These are phyloP conservation scores for Terfezia boudieri DNA, from an alignment of 495 filamentous ascomycete genomes.

Conservation along the genomic window DNA sequence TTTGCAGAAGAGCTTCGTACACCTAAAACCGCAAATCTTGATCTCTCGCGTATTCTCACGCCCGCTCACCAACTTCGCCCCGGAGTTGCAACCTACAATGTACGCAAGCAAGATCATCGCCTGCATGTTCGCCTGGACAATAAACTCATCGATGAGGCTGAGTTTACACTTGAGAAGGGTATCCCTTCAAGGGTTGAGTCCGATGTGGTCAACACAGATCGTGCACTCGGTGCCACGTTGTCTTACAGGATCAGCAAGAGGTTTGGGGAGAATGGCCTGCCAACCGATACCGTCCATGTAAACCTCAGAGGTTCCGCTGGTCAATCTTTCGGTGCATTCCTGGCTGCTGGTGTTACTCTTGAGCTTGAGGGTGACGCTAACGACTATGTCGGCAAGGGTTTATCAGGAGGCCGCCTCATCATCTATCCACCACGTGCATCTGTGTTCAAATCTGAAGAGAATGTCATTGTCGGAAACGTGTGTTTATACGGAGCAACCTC, in stretches of 20 bases:
- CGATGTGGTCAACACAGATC: constrained; percentile 96
- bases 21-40: constrained; percentile 79
- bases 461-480: constrained; percentile 87
- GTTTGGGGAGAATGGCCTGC: constrained; percentile 76
- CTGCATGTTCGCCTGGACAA: constrained; percentile 92
- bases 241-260: constrained; percentile 92
- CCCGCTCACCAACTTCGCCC: constrained; percentile 91
- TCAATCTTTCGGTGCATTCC: constrained; percentile 91
- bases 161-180: constrained; percentile 89
- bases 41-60: constrained; percentile 86
- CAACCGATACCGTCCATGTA: constrained; percentile 86
- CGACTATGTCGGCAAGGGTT: constrained; percentile 94
- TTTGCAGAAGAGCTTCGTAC: constrained; percentile 75
- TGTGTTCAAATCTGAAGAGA: constrained; percentile 94
- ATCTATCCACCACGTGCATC: constrained; percentile 88
- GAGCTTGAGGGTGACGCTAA: constrained; percentile 96
- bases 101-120: constrained; percentile 91
- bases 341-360: constrained; percentile 84
- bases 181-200: constrained; percentile 88
- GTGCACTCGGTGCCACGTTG: constrained; percentile 78
- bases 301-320: constrained; percentile 98
- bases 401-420: constrained; percentile 88
- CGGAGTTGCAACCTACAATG: constrained; percentile 95
- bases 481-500: constrained; percentile 92
- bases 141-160: constrained; percentile 93